Evolutionary conservation across 805 yeast species (phyloP), one percentile per base, ranked within the genome.

Genomic region (Barnettozyma sp.): DNA sequence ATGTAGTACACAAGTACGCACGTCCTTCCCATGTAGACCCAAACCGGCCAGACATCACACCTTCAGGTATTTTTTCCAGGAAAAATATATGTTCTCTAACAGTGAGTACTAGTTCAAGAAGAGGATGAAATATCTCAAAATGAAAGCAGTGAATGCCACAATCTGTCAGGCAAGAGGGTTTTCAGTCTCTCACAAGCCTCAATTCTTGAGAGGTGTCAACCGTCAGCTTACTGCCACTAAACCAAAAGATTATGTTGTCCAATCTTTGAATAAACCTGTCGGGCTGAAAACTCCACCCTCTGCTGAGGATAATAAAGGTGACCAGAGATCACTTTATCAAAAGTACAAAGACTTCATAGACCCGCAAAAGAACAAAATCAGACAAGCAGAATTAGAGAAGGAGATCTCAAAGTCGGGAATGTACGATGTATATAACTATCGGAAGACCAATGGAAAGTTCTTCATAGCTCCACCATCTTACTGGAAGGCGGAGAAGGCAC

Each of bases 401-500:
- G 86, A 82, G 58, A 68, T 80, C 45, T 71, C 79, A 18, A 73
- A 71, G 44, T 76, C 84, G 19, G 78, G 82, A n/a, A 69, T 77
- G 68, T 71, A 74, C 43, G 81, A 78, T 40, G 66, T 78, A 52
- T 73, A 73, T 49, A 68, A 72, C 3, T 79, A 75, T 52, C 65
- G 79, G 33, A 80, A 79, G 47, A 83, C 90, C 3, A 72, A 77
- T 25, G 98, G 97, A 17, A 86, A 87, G 59, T 67, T 88, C 43
- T 92, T 87, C 63, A 63, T 70, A 13, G 73, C 95, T 0, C 97
- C 97, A 1, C 66, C 72, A n/a, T 73, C 87, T 2, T 80, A 73
- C 48, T 88, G 90, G 71, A 73, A 72, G 41, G 60, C 66, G 10
- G 88, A 82, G 7, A 80, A 72, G 50, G 68, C 97, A 0, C 60